These are phyloP conservation scores for Lathyrus oleraceus DNA, from an alignment of 306 rosid species.

Conservation along the genomic window DNA sequence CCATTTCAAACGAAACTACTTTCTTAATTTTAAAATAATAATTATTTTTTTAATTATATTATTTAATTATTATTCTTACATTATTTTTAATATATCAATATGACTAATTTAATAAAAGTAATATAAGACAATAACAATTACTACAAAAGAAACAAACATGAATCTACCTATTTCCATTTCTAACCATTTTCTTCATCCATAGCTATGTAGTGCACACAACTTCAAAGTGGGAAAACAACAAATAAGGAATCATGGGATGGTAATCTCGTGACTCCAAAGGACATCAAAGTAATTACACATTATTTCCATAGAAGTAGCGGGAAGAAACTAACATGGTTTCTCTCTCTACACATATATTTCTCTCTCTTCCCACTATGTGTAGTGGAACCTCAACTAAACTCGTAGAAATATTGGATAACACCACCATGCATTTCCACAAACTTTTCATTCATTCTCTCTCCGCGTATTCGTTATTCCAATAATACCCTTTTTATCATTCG, in stretches of 20 bases:
- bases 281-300: constrained; percentile 24
- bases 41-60: too few species aligned
- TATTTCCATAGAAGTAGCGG: constrained; percentile 24
- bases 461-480: background rate
- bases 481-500: constrained; percentile 41
- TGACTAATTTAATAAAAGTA: too few species aligned
- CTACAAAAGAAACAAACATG: constrained; percentile 27
- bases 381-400: constrained; percentile 32
- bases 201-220: background rate
- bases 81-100: too few species aligned
- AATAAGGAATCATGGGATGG: constrained; percentile 8
- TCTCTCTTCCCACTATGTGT: background rate
- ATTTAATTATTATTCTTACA: too few species aligned
- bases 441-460: background rate
- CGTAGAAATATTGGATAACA: constrained; percentile 14
- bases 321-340: constrained; percentile 36
- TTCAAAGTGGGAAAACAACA: constrained; percentile 2
- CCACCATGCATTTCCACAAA: constrained; percentile 46
- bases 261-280: constrained; percentile 48
- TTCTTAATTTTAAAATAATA: too few species aligned
- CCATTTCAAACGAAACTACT: too few species aligned
- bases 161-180: constrained; percentile 23
- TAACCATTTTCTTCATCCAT: constrained; percentile 21
- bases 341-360: background rate
- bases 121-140: too few species aligned